Conservation (phyloP, 2,329 filamentous ascomycete species). For the Alternaria brassicicola region DNA sequence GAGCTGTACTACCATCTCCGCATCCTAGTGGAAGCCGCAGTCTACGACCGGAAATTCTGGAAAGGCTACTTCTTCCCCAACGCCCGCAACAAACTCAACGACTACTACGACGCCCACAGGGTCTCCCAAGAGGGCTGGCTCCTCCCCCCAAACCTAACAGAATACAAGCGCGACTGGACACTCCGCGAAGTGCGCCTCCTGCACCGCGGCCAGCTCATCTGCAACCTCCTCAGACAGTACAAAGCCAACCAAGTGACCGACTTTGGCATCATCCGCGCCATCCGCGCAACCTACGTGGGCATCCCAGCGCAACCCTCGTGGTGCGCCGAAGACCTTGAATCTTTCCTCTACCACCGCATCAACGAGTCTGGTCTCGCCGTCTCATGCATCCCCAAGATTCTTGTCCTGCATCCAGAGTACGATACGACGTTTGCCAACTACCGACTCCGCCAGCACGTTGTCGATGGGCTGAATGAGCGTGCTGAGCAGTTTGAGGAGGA, state of each 20-base stretch:
- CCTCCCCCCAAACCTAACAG: conserved; percentile 1
- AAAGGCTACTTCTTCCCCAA: conserved; percentile 19
- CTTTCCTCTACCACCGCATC: conserved; percentile 18
- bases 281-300: conserved; percentile 17
- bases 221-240: conserved; percentile 4
- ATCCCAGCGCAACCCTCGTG: conserved; percentile 8
- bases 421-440: conserved; percentile 3
- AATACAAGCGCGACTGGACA: conserved; percentile 21
- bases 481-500: conserved; percentile 10
- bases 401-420: conserved; percentile 18
- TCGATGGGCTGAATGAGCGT: not conserved
- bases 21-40: conserved; percentile 22
- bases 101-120: conserved; percentile 16
- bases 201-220: conserved; percentile 12
- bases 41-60: conserved; percentile 21
- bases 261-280: conserved; percentile 16
- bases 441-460: not conserved
- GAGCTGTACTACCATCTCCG: conserved; percentile 7
- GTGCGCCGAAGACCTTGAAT: conserved; percentile 8
- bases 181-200: conserved; percentile 17
- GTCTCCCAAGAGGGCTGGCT: not conserved
- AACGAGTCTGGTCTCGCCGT: conserved; percentile 5
- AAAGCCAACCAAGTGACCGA: conserved; percentile 12
- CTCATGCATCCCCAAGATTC: conserved; percentile 11
- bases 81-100: conserved; percentile 2